Evolutionary conservation across 208 protist genomes (phyloP), one percentile per base, ranked within the genome.

Genomic region (Leishmania braziliensis): DNA sequence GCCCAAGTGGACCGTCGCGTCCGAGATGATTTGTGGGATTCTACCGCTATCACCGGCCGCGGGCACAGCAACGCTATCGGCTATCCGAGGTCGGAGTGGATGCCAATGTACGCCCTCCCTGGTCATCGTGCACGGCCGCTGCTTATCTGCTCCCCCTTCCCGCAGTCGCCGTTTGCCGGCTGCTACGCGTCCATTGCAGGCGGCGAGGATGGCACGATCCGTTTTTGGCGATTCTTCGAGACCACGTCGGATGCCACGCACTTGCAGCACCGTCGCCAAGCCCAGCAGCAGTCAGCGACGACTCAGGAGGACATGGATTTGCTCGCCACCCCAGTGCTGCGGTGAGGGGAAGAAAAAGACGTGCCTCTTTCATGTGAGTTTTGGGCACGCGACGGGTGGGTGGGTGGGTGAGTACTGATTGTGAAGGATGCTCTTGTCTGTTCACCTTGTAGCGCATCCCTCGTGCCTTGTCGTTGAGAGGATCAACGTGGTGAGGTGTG

Each of bases 151-250:
- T 78, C 88, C 10, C 93, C 93, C 26, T 95, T 93, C 72, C 46
- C 75, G 50, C 83, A 87, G 63, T 88, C 87, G 18, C 73, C 82
- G 18, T 80, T 89, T 72, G 70, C 70, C 14, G 85, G 93, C 51
- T 93, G 83, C 69, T 85, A 92, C 75, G 91, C 91, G 46, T 96
- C 93, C 43, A 75, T 90, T 46, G 90, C 93, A 0, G 91, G 89
- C 29, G 93, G 90, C 20, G 88, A 84, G 8, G 93, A 95, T 78
- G 85, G 85, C 83, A 95, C 91, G 26, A 90, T 97, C 63, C 87
- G 93, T 12, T 95, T 97, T 80, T 97, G 93, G 93, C 85, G 85
- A 23, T 86, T 92, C 62, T 97, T 97, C 72, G 85, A 86, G 62
- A 69, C 81, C 65, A 51, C 48, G 71, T 86, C 73, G n/a, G 74